These are phyloP conservation scores for Teunomyces pallodes DNA, from an alignment of 805 yeast species.

Conservation along the genomic window DNA sequence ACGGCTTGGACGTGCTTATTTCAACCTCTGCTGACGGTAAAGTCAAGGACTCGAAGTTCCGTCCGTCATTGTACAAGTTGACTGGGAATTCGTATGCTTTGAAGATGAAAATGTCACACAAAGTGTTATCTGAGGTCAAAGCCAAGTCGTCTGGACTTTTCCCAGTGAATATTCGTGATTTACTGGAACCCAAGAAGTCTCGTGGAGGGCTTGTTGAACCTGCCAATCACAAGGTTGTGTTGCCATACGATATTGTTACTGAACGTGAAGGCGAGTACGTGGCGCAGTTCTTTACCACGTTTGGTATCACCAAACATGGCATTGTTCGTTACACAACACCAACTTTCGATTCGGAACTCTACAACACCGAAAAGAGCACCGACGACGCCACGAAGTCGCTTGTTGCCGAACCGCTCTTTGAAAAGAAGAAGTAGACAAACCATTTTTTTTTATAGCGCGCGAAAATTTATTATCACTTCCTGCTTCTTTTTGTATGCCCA, in stretches of 20 bases:
- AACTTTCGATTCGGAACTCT: constrained; percentile 44
- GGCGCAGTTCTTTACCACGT: constrained; percentile 73
- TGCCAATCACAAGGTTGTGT: constrained; percentile 60
- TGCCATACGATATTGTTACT: constrained; percentile 65
- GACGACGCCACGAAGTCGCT: constrained; percentile 49
- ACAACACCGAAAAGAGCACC: constrained; percentile 55
- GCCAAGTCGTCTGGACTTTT: constrained; percentile 57
- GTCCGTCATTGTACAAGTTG: constrained; percentile 70
- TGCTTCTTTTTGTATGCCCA: not conserved
- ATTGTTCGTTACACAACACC: constrained; percentile 62
- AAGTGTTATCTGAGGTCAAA: constrained; percentile 64
- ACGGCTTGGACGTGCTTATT: constrained; percentile 69
- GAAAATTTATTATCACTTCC: not conserved
- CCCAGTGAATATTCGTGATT: constrained; percentile 66
- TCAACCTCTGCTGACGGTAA: constrained; percentile 66
- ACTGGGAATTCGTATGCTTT: constrained; percentile 67
- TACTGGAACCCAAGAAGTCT: constrained; percentile 67
- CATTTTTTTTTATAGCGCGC: not conserved
- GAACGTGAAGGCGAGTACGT: constrained; percentile 66
- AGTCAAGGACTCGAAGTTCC: constrained; percentile 55
- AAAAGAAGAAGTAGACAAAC: constrained; percentile 35
- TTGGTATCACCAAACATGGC: constrained; percentile 73
- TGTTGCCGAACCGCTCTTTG: constrained; percentile 48
- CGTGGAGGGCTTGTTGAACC: constrained; percentile 76
- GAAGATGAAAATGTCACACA: constrained; percentile 69